Conservation (phyloP, 73 alveolate species). For the Symbiodinium pilosum region DNA sequence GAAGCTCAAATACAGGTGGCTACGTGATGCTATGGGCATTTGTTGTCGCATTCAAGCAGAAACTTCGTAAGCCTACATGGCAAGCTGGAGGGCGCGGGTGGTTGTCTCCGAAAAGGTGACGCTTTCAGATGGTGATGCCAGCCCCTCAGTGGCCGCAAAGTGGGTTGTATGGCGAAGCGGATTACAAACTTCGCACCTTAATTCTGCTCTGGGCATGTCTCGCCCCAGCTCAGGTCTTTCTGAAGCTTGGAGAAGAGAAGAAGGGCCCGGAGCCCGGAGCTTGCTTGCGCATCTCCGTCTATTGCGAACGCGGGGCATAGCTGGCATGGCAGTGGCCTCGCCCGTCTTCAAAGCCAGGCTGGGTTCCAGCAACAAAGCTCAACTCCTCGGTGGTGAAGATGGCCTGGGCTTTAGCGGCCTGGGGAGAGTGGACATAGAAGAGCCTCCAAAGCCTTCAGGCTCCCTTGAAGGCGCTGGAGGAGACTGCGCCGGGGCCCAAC, state of each 20-base stretch:
- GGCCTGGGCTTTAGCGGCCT: conserved; percentile 24
- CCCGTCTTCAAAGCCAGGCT: neutral
- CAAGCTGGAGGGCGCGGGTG: conserved; percentile 38
- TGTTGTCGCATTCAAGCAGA: neutral
- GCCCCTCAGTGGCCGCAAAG: neutral
- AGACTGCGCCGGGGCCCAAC: neutral
- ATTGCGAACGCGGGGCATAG: neutral
- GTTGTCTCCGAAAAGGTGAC: conserved; percentile 64
- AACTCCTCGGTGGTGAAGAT: conserved; percentile 82
- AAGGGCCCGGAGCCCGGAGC: neutral
- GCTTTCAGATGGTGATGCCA: conserved; percentile 24
- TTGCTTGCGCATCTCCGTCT: neutral
- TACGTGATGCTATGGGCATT: too few relatives aligned
- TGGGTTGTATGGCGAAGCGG: neutral
- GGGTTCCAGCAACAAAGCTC: conserved; percentile 87
- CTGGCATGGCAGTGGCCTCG: too few relatives aligned
- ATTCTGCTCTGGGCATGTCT: neutral
- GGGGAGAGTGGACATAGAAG: neutral
- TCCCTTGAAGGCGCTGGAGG: conserved; percentile 10
- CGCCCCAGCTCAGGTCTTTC: conserved; percentile 34
- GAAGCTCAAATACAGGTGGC: conserved; percentile 41
- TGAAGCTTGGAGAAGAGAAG: conserved; percentile 70
- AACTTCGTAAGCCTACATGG: neutral
- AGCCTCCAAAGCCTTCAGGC: neutral
- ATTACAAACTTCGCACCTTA: neutral